Percentiles rank a stretch among this genome's conserved stretches.
Conservation (phyloP, 371 early-diverging fungal genomes). For the Mycotypha africana region DNA sequence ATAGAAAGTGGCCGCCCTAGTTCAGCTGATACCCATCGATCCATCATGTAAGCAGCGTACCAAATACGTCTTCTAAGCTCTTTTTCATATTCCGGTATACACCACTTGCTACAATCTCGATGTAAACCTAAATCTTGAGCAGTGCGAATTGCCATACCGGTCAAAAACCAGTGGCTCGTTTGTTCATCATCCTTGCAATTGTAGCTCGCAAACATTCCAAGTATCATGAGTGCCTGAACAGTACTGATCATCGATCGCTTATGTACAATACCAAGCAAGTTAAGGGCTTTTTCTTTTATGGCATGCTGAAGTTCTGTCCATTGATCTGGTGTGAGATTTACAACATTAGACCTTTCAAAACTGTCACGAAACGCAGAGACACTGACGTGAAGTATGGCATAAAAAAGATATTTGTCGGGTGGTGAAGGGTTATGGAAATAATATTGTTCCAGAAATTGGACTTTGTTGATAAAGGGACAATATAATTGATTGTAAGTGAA, state of each 20-base stretch:
- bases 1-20: conserved; percentile 29
- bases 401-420: conserved; percentile 28
- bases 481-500: conserved; percentile 28
- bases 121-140: conserved; percentile 58
- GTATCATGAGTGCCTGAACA: conserved; percentile 28
- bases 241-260: conserved; percentile 35
- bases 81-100: conserved; percentile 32
- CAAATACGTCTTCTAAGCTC: conserved; percentile 40
- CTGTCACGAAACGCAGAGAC: conserved; percentile 8
- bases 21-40: conserved; percentile 34
- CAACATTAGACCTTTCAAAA: conserved; percentile 1
- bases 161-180: conserved; percentile 25
- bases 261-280: conserved; percentile 14
- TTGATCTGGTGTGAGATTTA: conserved; percentile 4
- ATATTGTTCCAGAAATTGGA: conserved; percentile 32
- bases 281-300: conserved; percentile 19
- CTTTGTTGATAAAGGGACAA: conserved; percentile 34
- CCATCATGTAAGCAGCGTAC: conserved; percentile 32
- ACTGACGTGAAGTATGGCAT: conserved; percentile 23
- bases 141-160: conserved; percentile 56
- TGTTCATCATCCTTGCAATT: conserved; percentile 25
- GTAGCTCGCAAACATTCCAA: conserved; percentile 24
- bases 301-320: conserved; percentile 3
- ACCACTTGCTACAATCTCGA: conserved; percentile 31
- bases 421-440: conserved; percentile 28